phyloP scores from a whole-genome alignment of 1,284 basidiomycete genomes.

The Ceratobasidium sp. region DNA sequence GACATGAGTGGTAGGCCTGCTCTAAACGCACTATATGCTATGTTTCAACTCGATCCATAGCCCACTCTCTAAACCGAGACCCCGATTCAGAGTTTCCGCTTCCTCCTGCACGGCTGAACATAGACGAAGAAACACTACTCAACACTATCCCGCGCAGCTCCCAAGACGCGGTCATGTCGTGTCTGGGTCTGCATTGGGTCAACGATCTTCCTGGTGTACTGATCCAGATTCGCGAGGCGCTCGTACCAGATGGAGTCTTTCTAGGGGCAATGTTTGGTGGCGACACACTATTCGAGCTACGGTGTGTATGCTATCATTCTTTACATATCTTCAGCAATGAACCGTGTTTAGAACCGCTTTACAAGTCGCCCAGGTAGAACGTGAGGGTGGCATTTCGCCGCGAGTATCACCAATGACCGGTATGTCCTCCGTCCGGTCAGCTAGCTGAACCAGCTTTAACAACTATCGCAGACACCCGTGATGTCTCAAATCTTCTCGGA shows the following conservation, averaged over 20 bases:
- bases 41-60: conserved; percentile 52
- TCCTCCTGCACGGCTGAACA: conserved; percentile 39
- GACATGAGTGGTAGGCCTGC: conserved; percentile 80
- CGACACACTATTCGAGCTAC: conserved; percentile 94
- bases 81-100: conserved; percentile 65
- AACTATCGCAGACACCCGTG: conserved; percentile 75
- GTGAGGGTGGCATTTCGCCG: conserved; percentile 94
- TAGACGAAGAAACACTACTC: conserved; percentile 81
- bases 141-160: conserved; percentile 70
- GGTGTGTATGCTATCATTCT: conserved; percentile 54
- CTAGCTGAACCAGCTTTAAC: background rate
- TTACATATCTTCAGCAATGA: background rate
- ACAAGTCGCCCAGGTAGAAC: conserved; percentile 93
- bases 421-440: conserved; percentile 50
- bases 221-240: conserved; percentile 84
- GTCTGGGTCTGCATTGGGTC: conserved; percentile 94
- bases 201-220: conserved; percentile 96
- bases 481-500: conserved; percentile 89
- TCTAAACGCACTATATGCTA: background rate
- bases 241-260: conserved; percentile 94
- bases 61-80: conserved; percentile 72
- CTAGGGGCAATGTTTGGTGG: conserved; percentile 95
- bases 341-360: conserved; percentile 67
- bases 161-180: conserved; percentile 92
- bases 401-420: conserved; percentile 97